Evolutionary conservation across 2,329 filamentous ascomycete genomes (phyloP).

Genomic region (Fusarium compactum): DNA sequence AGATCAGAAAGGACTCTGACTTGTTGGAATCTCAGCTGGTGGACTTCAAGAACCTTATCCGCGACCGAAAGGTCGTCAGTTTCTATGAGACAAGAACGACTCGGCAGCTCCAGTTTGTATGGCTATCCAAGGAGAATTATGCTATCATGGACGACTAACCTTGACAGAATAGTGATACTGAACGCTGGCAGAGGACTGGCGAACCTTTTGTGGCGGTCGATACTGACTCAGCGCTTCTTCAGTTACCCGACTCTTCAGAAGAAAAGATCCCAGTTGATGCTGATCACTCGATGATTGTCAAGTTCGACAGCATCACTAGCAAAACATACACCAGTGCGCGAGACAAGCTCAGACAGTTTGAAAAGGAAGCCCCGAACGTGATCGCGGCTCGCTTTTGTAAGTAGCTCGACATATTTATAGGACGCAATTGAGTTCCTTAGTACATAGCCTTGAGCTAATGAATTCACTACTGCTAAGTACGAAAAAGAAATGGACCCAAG

Average conservation of each 20-base stretch:
- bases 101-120: not conserved
- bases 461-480: no score
- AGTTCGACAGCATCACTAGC: not conserved
- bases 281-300: not conserved
- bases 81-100: not conserved
- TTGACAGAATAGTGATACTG: not conserved
- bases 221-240: not conserved
- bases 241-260: not conserved
- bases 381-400: not conserved
- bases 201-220: not conserved
- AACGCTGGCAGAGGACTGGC: not conserved
- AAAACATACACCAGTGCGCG: not conserved
- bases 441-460: no score
- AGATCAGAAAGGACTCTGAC: not conserved
- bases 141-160: not conserved
- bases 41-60: constrained; percentile 1
- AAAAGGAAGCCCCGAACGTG: not conserved
- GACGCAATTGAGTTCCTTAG: no score
- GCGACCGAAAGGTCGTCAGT: not conserved
- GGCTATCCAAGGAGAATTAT: not conserved
- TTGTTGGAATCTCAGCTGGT: not conserved
- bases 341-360: not conserved
- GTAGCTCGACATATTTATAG: not conserved
- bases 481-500: no score
- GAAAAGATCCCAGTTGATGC: not conserved